phyloP scores from a whole-genome alignment of 805 yeast genomes.

The Saccharomycopsis sp. region DNA sequence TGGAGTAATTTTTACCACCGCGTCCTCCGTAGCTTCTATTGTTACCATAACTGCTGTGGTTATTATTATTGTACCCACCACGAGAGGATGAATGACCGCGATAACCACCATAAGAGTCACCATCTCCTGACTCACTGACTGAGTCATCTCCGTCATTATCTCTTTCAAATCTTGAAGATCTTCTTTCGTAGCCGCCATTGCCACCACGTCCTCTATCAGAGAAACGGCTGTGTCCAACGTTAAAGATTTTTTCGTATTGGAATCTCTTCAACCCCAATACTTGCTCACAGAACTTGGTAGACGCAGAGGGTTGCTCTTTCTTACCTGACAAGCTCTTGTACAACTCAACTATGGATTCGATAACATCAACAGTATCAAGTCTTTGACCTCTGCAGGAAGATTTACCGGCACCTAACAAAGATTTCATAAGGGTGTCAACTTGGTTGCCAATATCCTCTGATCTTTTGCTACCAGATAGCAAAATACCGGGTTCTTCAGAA shows the following conservation, averaged over 20 bases:
- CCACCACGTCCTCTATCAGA: constrained; percentile 24
- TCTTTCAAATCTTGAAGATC: constrained; percentile 30
- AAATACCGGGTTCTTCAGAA: constrained; percentile 1
- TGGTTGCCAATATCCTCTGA: constrained; percentile 11
- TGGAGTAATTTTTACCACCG: neutral
- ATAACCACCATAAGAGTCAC: constrained; percentile 14
- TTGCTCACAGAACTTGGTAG: constrained; percentile 3
- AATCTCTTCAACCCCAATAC: constrained; percentile 1
- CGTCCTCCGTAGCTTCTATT: constrained; percentile 14
- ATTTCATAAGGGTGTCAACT: constrained; percentile 16
- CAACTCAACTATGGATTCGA: constrained; percentile 13
- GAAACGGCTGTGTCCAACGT: constrained; percentile 22
- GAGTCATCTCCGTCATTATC: constrained; percentile 27
- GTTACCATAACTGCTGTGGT: constrained; percentile 20
- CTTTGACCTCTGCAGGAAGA: constrained; percentile 1
- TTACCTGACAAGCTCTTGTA: constrained; percentile 17
- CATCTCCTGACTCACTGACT: constrained; percentile 19
- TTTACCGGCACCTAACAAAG: constrained; percentile 10
- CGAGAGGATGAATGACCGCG: constrained; percentile 12
- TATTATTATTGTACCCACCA: constrained; percentile 19
- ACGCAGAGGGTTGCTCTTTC: constrained; percentile 11
- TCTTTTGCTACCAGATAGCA: neutral
- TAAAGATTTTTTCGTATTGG: constrained; percentile 19
- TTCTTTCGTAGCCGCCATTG: constrained; percentile 28
- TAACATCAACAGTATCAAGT: neutral